phyloP scores from a whole-genome alignment of 208 protist genomes.

The Lotmaria passim region DNA sequence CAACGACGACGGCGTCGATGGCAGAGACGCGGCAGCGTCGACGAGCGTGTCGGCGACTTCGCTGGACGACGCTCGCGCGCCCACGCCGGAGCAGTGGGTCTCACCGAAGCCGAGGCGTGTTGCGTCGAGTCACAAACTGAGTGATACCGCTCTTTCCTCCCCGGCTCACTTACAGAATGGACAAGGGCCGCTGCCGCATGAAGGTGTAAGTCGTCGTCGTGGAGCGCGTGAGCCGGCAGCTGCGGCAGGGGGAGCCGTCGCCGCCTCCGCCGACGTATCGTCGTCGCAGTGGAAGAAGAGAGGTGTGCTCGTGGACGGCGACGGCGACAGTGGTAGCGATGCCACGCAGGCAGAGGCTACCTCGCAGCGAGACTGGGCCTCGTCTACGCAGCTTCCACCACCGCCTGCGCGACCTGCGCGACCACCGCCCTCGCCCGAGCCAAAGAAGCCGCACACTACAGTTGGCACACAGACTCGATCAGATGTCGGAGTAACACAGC shows the following conservation, averaged over 20 bases:
- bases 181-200: too few relatives aligned
- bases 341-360: not conserved
- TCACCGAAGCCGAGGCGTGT: not conserved
- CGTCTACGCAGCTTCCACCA: slow-evolving; percentile 21
- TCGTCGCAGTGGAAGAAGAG: too few relatives aligned
- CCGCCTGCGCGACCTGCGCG: too few relatives aligned
- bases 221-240: too few relatives aligned
- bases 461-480: not conserved
- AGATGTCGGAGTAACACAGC: too few relatives aligned
- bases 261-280: too few relatives aligned
- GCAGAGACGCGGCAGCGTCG: not conserved
- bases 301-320: too few relatives aligned
- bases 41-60: slow-evolving; percentile 10
- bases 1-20: not conserved
- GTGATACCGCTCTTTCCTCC: not conserved
- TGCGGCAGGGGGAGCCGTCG: too few relatives aligned
- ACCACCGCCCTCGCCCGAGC: not conserved
- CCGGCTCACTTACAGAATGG: not conserved
- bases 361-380: slow-evolving; percentile 16
- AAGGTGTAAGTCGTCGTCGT: too few relatives aligned
- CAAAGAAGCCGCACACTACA: too few relatives aligned
- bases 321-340: too few relatives aligned
- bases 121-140: too few relatives aligned
- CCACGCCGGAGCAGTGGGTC: slow-evolving; percentile 14
- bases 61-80: slow-evolving; percentile 10